Evolutionary conservation across 106 monocot species (phyloP).

Genomic region (Acorus gramineus): DNA sequence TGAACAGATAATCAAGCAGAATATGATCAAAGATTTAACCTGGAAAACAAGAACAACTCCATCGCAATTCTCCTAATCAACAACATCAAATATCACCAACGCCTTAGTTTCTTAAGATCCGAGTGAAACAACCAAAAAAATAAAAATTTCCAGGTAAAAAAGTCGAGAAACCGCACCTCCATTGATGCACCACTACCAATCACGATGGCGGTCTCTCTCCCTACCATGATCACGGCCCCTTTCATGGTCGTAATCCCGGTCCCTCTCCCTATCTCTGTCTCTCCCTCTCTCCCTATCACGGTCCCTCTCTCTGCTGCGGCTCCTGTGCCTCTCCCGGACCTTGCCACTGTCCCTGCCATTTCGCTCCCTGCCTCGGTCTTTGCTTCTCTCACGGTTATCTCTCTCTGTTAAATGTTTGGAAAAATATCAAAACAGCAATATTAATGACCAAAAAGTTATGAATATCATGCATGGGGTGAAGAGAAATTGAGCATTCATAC

Average conservation of each 20-base stretch:
- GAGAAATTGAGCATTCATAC: no score
- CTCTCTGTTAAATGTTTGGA: constrained; percentile 31
- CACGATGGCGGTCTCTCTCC: constrained; percentile 55
- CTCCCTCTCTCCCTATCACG: constrained; percentile 39
- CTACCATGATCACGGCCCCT: constrained; percentile 54
- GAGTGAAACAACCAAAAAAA: no score
- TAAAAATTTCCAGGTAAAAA: no score
- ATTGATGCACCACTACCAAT: constrained; percentile 13
- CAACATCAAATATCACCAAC: no score
- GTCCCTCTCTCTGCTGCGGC: constrained; percentile 74
- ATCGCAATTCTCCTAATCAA: no score
- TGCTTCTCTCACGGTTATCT: constrained; percentile 46
- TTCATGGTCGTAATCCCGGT: constrained; percentile 39
- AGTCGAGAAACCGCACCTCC: no score
- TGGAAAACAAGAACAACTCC: no score
- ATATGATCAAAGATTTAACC: no score
- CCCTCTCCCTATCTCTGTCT: constrained; percentile 29
- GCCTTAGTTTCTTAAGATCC: no score
- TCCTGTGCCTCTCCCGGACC: constrained; percentile 47
- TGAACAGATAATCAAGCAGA: no score
- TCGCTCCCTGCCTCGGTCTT: constrained; percentile 40
- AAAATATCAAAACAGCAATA: neutral
- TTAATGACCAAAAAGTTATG: neutral
- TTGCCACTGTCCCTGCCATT: constrained; percentile 35
- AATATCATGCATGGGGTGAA: no score